Conservation (phyloP, 73 alveolate genomes). For the Blepharisma japonicum region DNA sequence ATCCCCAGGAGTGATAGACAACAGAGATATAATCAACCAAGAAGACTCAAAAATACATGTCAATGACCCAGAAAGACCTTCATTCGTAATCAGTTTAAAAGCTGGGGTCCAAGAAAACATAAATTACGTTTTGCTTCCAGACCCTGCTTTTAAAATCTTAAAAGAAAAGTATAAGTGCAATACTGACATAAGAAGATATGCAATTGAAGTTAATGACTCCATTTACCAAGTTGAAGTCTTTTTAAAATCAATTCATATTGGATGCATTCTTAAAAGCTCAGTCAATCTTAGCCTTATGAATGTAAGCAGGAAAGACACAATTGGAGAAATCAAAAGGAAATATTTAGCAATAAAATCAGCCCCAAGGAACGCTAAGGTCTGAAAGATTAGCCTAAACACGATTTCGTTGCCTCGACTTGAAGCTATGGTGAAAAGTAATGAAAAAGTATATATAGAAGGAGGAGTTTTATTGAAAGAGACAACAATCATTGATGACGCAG, state of each 20-base stretch:
- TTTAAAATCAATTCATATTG: neutral
- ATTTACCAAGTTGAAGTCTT: constrained; percentile 22
- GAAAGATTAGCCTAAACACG: neutral
- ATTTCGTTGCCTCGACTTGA: neutral
- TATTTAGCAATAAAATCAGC: neutral
- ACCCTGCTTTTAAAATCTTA: neutral
- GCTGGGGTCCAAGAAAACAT: constrained; percentile 20
- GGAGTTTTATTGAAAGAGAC: neutral
- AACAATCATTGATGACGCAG: constrained; percentile 3
- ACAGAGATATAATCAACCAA: constrained; percentile 4
- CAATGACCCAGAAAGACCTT: neutral
- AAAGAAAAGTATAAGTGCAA: neutral
- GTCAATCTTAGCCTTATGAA: neutral
- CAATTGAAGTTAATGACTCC: constrained; percentile 17
- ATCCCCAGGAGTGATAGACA: constrained; percentile 28
- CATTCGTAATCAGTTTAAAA: neutral
- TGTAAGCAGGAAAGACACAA: constrained; percentile 5
- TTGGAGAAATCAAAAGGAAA: neutral
- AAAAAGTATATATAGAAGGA: constrained; percentile 11
- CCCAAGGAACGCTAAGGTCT: constrained; percentile 2
- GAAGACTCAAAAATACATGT: neutral
- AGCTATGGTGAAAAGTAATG: constrained; percentile 11
- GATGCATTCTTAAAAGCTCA: neutral
- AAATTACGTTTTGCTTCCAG: constrained; percentile 22
- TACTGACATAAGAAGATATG: constrained; percentile 21